Percentiles rank a stretch among this genome's conserved stretches.
These are phyloP conservation scores for Vanilla planifolia DNA, from an alignment of 106 monocot genomes.

Conservation along the genomic window DNA sequence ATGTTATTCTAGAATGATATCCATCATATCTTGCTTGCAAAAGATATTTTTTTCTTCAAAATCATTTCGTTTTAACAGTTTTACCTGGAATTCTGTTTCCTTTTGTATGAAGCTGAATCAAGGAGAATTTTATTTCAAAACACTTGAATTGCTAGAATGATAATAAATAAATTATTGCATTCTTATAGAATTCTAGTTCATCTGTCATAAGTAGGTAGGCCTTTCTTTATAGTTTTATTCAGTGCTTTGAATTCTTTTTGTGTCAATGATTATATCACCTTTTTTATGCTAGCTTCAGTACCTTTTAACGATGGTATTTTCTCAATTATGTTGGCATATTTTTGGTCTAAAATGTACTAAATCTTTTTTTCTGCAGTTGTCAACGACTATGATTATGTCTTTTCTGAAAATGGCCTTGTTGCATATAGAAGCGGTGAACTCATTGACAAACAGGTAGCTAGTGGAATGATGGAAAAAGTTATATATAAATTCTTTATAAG, in stretches of 20 bases:
- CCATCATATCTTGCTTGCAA: background rate
- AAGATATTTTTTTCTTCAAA: background rate
- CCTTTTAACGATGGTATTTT: background rate
- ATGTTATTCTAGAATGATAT: background rate
- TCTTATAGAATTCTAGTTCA: background rate
- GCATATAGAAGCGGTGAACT: slow-evolving; percentile 87
- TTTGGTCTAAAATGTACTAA: background rate
- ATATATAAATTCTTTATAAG: background rate
- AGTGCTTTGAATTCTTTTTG: background rate
- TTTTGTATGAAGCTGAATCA: background rate
- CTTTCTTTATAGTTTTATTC: background rate
- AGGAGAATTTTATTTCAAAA: too few relatives aligned
- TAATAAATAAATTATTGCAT: background rate
- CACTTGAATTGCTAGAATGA: background rate
- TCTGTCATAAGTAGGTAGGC: background rate
- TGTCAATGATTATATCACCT: background rate
- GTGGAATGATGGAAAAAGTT: background rate
- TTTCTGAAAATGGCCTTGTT: slow-evolving; percentile 95
- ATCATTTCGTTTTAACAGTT: background rate
- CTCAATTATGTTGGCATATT: background rate
- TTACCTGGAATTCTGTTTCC: background rate
- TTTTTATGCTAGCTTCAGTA: background rate
- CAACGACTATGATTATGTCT: slow-evolving; percentile 82
- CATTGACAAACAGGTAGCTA: slow-evolving; percentile 68
- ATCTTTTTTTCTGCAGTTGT: slow-evolving; percentile 48